These are phyloP conservation scores for Trichocladium uniseriatum DNA, from an alignment of 495 filamentous ascomycete genomes.

Conservation along the genomic window DNA sequence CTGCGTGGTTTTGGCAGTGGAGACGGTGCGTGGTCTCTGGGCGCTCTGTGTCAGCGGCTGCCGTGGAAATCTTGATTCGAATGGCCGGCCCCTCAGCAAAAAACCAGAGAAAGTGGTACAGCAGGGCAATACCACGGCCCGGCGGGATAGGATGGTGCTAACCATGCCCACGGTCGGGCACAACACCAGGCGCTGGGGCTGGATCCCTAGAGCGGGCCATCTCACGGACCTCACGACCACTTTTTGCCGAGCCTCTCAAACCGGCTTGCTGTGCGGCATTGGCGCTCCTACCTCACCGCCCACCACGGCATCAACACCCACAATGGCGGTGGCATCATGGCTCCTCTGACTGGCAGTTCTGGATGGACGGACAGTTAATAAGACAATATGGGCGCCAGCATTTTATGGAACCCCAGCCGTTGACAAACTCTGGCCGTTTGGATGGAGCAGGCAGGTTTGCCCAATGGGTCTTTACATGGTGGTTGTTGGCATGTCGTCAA, in stretches of 20 bases:
- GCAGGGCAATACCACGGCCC: not conserved
- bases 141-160: not conserved
- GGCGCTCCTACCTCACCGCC: constrained; percentile 1
- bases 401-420: not conserved
- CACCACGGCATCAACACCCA: not conserved
- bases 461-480: not conserved
- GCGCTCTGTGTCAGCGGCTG: not conserved
- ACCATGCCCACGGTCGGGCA: not conserved
- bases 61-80: not conserved
- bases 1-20: not conserved
- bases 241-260: not conserved
- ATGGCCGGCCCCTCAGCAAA: not conserved
- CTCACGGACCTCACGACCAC: constrained; percentile 1
- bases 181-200: constrained; percentile 4
- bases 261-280: not conserved
- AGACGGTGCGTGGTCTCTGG: not conserved
- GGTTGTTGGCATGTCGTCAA: not conserved
- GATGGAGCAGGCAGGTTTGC: not conserved
- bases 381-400: no score
- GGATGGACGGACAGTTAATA: not conserved
- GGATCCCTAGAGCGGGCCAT: not conserved
- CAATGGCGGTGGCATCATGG: not conserved
- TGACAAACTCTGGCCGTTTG: not conserved
- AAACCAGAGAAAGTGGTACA: not conserved
- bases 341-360: not conserved